A percentile compares a stretch with the other conserved stretches of the same genome.
Evolutionary conservation across 805 yeast species (phyloP).

Genomic region (Cephaloascus albidus): DNA sequence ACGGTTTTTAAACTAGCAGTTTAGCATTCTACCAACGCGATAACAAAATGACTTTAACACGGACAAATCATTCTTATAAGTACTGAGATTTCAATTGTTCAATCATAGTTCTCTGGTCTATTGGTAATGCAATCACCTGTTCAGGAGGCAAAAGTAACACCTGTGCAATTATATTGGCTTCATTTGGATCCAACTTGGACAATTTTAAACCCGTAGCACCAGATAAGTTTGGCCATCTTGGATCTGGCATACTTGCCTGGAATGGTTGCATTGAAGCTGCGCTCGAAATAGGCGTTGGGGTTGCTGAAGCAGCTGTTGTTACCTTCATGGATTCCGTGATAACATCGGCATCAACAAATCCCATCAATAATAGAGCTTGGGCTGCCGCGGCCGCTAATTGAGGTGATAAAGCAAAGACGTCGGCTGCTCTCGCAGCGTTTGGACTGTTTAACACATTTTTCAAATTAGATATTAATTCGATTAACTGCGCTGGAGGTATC

Average conservation of each 20-base stretch:
- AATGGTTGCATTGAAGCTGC: conserved; percentile 6
- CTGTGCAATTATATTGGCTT: conserved; percentile 48
- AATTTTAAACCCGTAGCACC: conserved; percentile 40
- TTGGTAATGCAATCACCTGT: conserved; percentile 39
- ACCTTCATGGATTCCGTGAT: conserved; percentile 43
- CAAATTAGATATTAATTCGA: conserved; percentile 59
- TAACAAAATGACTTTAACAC: no score
- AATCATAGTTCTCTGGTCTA: conserved; percentile 47
- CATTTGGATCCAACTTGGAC: conserved; percentile 40
- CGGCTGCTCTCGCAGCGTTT: conserved; percentile 39
- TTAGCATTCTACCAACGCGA: no score
- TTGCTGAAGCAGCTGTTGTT: conserved; percentile 6
- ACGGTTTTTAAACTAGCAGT: no score
- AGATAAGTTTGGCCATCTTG: conserved; percentile 41
- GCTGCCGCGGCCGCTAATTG: conserved; percentile 59
- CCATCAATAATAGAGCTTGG: conserved; percentile 70
- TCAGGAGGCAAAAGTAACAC: conserved; percentile 40
- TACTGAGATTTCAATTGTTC: conserved; percentile 47
- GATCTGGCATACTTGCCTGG: conserved; percentile 11
- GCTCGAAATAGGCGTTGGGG: conserved; percentile 4
- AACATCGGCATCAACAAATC: conserved; percentile 61
- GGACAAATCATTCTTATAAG: no score
- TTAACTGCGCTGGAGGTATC: conserved; percentile 62
- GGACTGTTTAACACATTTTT: conserved; percentile 47
- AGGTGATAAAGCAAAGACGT: conserved; percentile 43